Percentiles rank a stretch among this genome's conserved stretches.
Evolutionary conservation across 2,329 filamentous ascomycete species (phyloP).

Genomic region (Botrytis medusae): DNA sequence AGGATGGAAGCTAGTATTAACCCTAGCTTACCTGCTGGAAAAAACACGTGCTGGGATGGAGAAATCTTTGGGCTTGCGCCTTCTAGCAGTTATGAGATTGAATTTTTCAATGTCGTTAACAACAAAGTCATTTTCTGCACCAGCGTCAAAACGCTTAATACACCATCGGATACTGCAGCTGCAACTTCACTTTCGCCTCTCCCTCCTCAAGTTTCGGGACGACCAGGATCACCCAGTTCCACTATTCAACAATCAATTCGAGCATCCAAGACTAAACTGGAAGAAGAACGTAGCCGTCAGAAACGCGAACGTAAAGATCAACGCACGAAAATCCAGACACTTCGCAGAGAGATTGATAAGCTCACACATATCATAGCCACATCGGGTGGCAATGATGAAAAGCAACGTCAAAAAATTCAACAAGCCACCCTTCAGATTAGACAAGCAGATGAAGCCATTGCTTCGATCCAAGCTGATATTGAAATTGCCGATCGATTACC

Average conservation of each 20-base stretch:
- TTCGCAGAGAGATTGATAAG: slow-evolving; percentile 73
- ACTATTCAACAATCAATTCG: slow-evolving; percentile 76
- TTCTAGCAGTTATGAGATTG: slow-evolving; percentile 73
- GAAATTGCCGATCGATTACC: slow-evolving; percentile 64
- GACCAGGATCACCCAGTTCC: slow-evolving; percentile 73
- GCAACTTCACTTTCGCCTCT: slow-evolving; percentile 39
- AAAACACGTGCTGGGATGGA: slow-evolving; percentile 65
- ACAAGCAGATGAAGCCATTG: slow-evolving; percentile 59
- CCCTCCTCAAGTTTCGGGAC: slow-evolving; percentile 58
- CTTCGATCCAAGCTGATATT: slow-evolving; percentile 57
- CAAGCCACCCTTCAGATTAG: slow-evolving; percentile 74
- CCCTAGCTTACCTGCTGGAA: slow-evolving; percentile 38
- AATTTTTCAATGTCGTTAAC: slow-evolving; percentile 70
- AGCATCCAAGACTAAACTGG: slow-evolving; percentile 67
- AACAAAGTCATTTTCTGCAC: slow-evolving; percentile 68
- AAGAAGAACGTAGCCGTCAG: slow-evolving; percentile 66
- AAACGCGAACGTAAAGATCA: slow-evolving; percentile 74
- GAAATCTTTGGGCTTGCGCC: slow-evolving; percentile 69
- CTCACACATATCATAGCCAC: slow-evolving; percentile 66
- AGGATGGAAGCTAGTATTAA: slow-evolving; percentile 59
- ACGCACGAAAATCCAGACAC: slow-evolving; percentile 63
- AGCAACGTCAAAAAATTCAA: slow-evolving; percentile 70
- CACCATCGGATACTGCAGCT: slow-evolving; percentile 34
- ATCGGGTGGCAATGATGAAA: slow-evolving; percentile 72
- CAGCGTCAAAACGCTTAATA: slow-evolving; percentile 53